These are phyloP conservation scores for Cutaneotrichosporon dermatis DNA, from an alignment of 1,284 basidiomycete genomes.

Conservation along the genomic window DNA sequence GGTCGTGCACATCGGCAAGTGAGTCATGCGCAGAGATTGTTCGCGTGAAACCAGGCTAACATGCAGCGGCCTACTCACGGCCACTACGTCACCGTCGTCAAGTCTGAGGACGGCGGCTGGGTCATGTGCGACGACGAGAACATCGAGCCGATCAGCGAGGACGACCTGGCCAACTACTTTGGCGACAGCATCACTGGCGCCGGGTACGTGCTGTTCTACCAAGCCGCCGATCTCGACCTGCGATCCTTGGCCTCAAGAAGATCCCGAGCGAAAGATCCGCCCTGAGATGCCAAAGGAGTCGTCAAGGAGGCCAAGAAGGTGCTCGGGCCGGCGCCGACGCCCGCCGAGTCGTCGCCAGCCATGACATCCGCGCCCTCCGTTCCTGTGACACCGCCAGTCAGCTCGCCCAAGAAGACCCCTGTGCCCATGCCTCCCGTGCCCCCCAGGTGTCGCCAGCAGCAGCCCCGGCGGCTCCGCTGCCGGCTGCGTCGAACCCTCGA, in stretches of 20 bases:
- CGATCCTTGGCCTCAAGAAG: slow-evolving; percentile 57
- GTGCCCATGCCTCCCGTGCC: not conserved
- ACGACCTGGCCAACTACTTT: slow-evolving; percentile 88
- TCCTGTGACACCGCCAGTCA: not conserved
- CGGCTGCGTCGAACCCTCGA: not conserved
- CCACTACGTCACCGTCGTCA: slow-evolving; percentile 93
- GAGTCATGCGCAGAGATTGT: slow-evolving; percentile 45
- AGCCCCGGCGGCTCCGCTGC: not conserved
- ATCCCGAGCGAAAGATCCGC: slow-evolving; percentile 6
- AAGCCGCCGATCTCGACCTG: slow-evolving; percentile 81
- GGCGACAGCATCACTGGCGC: slow-evolving; percentile 83
- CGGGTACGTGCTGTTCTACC: slow-evolving; percentile 96
- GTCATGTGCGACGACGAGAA: slow-evolving; percentile 93
- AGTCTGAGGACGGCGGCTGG: slow-evolving; percentile 72
- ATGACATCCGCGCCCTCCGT: too few species aligned
- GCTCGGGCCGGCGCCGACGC: not conserved
- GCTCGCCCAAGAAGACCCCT: not conserved
- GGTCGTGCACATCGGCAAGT: slow-evolving; percentile 96
- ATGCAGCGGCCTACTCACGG: slow-evolving; percentile 84
- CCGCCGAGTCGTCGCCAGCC: not conserved
- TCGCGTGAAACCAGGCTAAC: too few species aligned
- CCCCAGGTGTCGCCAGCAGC: not conserved
- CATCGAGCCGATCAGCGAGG: slow-evolving; percentile 79
- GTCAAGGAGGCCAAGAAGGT: slow-evolving; percentile 5
- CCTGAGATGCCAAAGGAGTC: slow-evolving; percentile 4